Evolutionary conservation across 164 flowering plant species (phyloP), one percentile per base, ranked within the genome.

Genomic region (Nymphaea colorata): DNA sequence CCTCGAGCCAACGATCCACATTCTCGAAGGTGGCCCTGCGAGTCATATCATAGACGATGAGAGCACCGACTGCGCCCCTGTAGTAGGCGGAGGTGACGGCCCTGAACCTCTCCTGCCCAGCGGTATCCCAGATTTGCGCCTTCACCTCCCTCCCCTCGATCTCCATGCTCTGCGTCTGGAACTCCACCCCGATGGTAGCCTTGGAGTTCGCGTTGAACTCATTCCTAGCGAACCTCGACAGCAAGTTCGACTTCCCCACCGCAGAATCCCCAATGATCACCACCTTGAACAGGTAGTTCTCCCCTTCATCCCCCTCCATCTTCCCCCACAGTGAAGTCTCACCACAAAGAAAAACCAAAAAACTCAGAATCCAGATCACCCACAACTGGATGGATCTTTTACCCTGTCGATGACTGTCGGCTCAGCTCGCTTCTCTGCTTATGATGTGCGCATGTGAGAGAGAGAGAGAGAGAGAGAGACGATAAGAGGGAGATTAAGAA

Each of bases 71-170:
- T 59, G 85, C 85, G 3, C 85, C 85, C 44, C 85, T 69, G 59
- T 82, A 82, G 57, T 82, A 82, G 57, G 85, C 85, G 25, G 85
- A 82, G 43, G 83, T 82, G 44, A 82, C 84, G 14, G 83, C 83
- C 3, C 83, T 68, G 65, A 81, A 81, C n/a, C 83, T 71, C 64
- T 81, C 83, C 67, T 81, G 83, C 5, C 83, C 83, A 6, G 83
- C 83, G 3, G 83, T 81, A 62, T 81, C 83, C 83, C 83, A 81
- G 75, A 81, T 81, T 80, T 81, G 84, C 61, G 84, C 84, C 71
- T 81, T 81, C 15, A 81, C 84, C 45, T 81, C 84, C 71, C 76
- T 81, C n/a, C 84, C 84, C 25, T 79, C 74, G 64, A 81, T 79
- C 10, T 81, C 84, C 71, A 81, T 75, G 72, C 84, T 77, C 70